These are phyloP conservation scores for Gentiana straminea DNA, from an alignment of 257 asterid species.

Conservation along the genomic window DNA sequence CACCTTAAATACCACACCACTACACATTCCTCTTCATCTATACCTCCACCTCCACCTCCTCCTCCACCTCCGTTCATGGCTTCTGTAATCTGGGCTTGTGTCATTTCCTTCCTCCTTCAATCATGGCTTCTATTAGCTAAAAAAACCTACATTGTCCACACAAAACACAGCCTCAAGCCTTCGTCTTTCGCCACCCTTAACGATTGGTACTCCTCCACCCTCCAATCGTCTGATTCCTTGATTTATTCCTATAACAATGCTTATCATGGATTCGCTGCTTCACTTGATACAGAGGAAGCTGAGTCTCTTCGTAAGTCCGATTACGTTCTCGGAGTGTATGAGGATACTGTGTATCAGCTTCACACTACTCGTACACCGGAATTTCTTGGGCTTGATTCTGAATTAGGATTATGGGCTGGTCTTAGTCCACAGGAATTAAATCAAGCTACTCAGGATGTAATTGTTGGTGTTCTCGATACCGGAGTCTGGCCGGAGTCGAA, in stretches of 20 bases:
- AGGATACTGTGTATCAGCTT: conserved; percentile 27
- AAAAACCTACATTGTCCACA: conserved; percentile 30
- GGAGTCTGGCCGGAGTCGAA: conserved; percentile 52
- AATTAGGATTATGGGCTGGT: conserved; percentile 19
- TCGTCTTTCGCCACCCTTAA: conserved; percentile 18
- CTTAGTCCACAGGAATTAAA: conserved; percentile 18
- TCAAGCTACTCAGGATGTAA: conserved; percentile 29
- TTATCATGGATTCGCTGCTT: conserved; percentile 34
- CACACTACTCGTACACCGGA: conserved; percentile 37
- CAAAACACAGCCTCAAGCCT: conserved; percentile 29
- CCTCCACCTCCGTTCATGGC: conserved; percentile 1
- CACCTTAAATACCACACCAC: not conserved
- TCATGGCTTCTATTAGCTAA: conserved; percentile 16
- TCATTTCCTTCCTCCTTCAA: conserved; percentile 13
- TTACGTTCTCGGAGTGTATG: conserved; percentile 34
- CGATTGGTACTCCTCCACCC: conserved; percentile 23
- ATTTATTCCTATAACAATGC: conserved; percentile 29
- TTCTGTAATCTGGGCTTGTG: conserved; percentile 11
- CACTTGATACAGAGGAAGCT: conserved; percentile 21
- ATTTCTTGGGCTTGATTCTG: conserved; percentile 28
- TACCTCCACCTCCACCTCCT: not conserved
- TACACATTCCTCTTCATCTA: not conserved
- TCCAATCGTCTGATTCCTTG: conserved; percentile 15
- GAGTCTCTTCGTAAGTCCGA: conserved; percentile 28
- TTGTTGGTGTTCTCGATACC: conserved; percentile 36